Evolutionary conservation across 192 early-diverging fungal genomes (phyloP).

Genomic region (Coemansia sp.): DNA sequence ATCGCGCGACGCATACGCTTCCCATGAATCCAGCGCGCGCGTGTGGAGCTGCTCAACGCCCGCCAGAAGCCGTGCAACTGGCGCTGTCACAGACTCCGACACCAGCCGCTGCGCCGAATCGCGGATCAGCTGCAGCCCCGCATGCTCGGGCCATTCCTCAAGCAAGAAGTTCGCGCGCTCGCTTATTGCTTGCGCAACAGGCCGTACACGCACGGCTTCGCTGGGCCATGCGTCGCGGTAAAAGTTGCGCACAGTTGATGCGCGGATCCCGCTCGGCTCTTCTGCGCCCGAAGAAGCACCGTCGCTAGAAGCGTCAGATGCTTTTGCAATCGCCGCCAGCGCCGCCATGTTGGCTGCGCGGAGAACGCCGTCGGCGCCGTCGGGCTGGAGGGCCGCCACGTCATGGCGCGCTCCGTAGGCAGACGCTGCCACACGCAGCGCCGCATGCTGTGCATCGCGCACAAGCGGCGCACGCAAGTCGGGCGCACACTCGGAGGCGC

Average conservation of each 20-base stretch:
- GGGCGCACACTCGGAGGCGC: neutral
- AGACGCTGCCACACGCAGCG: conserved; percentile 31
- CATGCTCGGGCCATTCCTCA: conserved; percentile 89
- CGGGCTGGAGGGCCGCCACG: conserved; percentile 9
- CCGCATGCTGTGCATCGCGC: conserved; percentile 26
- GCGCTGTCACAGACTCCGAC: conserved; percentile 72
- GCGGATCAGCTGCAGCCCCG: conserved; percentile 78
- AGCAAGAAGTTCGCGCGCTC: conserved; percentile 64
- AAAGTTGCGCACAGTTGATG: conserved; percentile 76
- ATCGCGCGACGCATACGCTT: conserved; percentile 80
- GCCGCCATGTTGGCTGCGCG: conserved; percentile 40
- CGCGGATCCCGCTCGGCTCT: conserved; percentile 10
- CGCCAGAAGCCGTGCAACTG: conserved; percentile 87
- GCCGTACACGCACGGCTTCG: conserved; percentile 68
- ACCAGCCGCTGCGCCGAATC: conserved; percentile 62
- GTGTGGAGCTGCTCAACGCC: conserved; percentile 86
- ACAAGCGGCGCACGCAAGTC: conserved; percentile 22
- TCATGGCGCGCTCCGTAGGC: conserved; percentile 21
- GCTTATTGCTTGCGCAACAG: conserved; percentile 66
- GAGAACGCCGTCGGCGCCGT: conserved; percentile 14
- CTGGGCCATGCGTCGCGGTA: conserved; percentile 81
- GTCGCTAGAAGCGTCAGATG: neutral
- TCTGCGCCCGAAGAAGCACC: neutral
- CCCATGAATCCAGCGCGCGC: conserved; percentile 90
- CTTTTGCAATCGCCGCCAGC: conserved; percentile 35